phyloP scores from a whole-genome alignment of 257 asterid species.

The Solanum paucissectum region DNA sequence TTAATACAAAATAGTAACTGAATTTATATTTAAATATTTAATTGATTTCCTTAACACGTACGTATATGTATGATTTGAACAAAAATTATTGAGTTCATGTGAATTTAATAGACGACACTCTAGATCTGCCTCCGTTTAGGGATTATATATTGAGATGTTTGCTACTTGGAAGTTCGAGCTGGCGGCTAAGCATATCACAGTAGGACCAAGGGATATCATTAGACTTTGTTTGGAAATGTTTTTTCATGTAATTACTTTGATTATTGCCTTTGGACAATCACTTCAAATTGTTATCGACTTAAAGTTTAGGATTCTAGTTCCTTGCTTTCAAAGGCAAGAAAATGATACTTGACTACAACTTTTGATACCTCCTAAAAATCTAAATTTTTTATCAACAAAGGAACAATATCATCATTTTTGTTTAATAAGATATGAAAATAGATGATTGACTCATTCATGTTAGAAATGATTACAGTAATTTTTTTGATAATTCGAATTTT shows the following conservation, averaged over 20 bases:
- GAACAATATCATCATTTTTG: too few relatives aligned
- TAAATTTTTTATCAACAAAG: accelerated
- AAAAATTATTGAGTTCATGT: not conserved
- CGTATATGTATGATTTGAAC: not conserved
- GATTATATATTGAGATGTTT: not conserved
- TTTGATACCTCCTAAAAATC: not conserved
- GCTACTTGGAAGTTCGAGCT: not conserved
- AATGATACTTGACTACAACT: not conserved
- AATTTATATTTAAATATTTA: not conserved
- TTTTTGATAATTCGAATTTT: not conserved
- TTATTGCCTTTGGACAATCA: not conserved
- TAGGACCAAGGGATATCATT: not conserved
- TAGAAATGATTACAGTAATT: not conserved
- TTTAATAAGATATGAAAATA: too few relatives aligned
- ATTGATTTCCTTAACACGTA: not conserved
- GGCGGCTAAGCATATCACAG: not conserved
- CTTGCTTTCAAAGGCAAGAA: not conserved
- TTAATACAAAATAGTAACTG: not conserved
- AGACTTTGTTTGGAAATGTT: not conserved
- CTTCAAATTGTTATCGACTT: not conserved
- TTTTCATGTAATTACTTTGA: not conserved
- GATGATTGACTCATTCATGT: not conserved
- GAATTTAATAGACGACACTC: accelerated
- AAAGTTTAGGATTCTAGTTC: not conserved
- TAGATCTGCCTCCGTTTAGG: not conserved